These are phyloP conservation scores for Triticum timopheevii DNA, from an alignment of 176 grass and related monocot genomes.

Conservation along the genomic window DNA sequence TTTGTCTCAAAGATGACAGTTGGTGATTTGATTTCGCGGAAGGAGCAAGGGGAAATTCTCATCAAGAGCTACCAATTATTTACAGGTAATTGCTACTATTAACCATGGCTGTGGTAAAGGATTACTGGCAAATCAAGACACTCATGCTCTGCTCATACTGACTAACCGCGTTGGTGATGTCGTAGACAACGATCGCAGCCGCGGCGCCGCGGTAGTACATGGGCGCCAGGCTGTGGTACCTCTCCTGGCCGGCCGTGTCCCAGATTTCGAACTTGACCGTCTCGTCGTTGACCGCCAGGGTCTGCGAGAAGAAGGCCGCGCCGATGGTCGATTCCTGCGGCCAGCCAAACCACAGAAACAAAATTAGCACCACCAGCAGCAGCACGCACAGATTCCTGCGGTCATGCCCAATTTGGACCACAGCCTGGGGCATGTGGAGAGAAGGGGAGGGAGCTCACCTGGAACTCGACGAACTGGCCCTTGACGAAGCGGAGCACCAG, in stretches of 20 bases:
- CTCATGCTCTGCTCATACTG: background rate
- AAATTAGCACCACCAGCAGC: background rate
- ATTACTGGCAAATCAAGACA: background rate
- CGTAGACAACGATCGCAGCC: slow-evolving; percentile 77
- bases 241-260: slow-evolving; percentile 94
- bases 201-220: slow-evolving; percentile 93
- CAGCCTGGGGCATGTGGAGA: background rate
- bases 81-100: background rate
- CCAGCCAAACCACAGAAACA: background rate
- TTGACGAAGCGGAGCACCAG: slow-evolving; percentile 91
- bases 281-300: slow-evolving; percentile 65
- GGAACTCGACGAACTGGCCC: slow-evolving; percentile 99
- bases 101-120: background rate
- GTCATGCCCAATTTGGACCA: background rate
- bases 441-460: slow-evolving; percentile 41
- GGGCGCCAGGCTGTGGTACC: slow-evolving; percentile 89
- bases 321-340: slow-evolving; percentile 88
- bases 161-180: slow-evolving; percentile 86
- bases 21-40: background rate
- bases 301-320: slow-evolving; percentile 92
- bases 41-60: background rate
- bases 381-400: background rate
- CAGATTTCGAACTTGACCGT: slow-evolving; percentile 97
- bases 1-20: background rate
- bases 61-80: background rate